phyloP scores from a whole-genome alignment of 1,284 basidiomycete species.

The Boletus albobrunnescens region DNA sequence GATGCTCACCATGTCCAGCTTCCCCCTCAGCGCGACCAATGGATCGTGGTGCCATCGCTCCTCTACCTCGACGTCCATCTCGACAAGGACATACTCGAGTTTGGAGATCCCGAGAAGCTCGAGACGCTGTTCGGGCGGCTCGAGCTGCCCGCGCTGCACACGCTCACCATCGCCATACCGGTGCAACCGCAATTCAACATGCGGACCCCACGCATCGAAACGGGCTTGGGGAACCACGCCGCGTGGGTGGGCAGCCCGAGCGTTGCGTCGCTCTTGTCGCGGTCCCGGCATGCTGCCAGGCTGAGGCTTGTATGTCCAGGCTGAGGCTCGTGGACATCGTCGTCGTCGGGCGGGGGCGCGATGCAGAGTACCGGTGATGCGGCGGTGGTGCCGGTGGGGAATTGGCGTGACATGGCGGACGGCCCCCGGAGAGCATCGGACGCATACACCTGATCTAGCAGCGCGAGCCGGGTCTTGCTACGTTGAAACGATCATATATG shows the following conservation, averaged over 20 bases:
- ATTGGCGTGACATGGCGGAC: not conserved
- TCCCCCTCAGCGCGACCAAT: not conserved
- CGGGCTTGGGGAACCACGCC: conserved; percentile 6
- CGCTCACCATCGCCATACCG: conserved; percentile 15
- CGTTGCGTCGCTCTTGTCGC: conserved; percentile 17
- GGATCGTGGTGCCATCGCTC: conserved; percentile 11
- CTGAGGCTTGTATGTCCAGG: conserved; percentile 9
- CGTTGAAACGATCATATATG: not conserved
- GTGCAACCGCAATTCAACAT: not conserved
- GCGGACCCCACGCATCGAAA: not conserved
- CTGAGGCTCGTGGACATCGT: too few species aligned
- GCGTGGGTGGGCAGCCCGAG: conserved; percentile 15
- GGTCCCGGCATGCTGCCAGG: conserved; percentile 5
- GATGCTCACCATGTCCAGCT: conserved; percentile 6
- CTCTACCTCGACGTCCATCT: conserved; percentile 17
- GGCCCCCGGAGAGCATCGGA: too few species aligned
- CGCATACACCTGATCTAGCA: not conserved
- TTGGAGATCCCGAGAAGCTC: conserved; percentile 19
- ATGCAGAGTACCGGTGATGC: too few species aligned
- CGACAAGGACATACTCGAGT: conserved; percentile 23
- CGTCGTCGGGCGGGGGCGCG: not conserved
- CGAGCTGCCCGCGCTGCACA: conserved; percentile 20
- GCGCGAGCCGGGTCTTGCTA: too few species aligned
- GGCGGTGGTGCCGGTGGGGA: not conserved
- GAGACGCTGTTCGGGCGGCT: conserved; percentile 21